These are phyloP conservation scores for Diospyros kaki DNA, from an alignment of 148 eudicot genomes.

Conservation along the genomic window DNA sequence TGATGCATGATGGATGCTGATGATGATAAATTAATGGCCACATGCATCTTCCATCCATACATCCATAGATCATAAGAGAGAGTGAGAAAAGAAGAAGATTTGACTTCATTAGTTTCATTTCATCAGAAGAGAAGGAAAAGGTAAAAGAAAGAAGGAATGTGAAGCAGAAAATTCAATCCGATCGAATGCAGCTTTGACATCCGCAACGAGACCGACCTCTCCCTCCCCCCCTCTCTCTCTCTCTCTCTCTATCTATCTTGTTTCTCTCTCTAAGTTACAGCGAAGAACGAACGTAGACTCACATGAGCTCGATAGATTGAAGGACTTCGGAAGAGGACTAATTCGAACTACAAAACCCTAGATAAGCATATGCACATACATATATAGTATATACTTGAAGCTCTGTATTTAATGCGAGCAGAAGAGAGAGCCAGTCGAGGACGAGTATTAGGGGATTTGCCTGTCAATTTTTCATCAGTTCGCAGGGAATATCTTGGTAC, in stretches of 20 bases:
- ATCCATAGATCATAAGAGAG: neutral
- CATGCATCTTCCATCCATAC: neutral
- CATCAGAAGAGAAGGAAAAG: constrained; percentile 7
- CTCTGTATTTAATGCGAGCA: constrained; percentile 3
- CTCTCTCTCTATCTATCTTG: constrained; percentile 20
- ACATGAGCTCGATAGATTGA: neutral
- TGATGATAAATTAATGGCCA: neutral
- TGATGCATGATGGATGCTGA: neutral
- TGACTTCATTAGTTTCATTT: constrained; percentile 14
- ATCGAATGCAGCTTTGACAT: constrained; percentile 77
- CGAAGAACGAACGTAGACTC: constrained; percentile 33
- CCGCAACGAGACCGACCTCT: constrained; percentile 53
- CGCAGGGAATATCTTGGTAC: constrained; percentile 9
- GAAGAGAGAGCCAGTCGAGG: constrained; percentile 1
- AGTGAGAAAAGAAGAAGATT: constrained; percentile 9
- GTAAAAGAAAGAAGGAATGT: constrained; percentile 12
- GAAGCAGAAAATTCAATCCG: constrained; percentile 41
- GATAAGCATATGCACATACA: neutral
- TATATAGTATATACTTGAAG: neutral
- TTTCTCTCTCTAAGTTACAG: constrained; percentile 43
- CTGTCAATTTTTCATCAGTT: constrained; percentile 3
- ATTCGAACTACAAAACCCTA: neutral
- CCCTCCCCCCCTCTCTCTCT: constrained; percentile 19
- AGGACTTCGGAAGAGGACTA: neutral
- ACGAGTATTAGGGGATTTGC: constrained; percentile 1